phyloP scores from a whole-genome alignment of 441 rosid species.

The Rhodomyrtus psidioides region DNA sequence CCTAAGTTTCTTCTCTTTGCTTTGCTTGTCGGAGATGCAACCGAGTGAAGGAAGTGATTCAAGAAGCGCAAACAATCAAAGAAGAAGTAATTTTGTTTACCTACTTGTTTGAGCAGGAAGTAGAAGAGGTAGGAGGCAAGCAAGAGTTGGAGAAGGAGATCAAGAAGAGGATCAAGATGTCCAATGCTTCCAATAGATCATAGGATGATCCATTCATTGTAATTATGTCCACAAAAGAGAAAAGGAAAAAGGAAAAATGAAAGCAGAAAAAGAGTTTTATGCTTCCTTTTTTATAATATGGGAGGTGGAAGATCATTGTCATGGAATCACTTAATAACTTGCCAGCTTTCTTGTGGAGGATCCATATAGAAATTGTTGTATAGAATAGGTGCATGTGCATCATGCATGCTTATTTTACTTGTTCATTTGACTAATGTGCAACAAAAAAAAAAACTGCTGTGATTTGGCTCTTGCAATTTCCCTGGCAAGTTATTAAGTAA shows the following conservation, averaged over 20 bases:
- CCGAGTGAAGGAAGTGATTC: neutral
- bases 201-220: neutral
- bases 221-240: neutral
- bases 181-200: neutral
- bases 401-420: neutral
- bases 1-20: neutral
- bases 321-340: neutral
- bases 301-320: neutral
- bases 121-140: conserved; percentile 32
- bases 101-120: conserved; percentile 22
- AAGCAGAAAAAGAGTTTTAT: neutral
- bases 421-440: neutral
- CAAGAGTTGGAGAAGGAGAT: conserved; percentile 40
- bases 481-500: too few relatives aligned
- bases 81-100: neutral
- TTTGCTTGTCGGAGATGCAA: neutral
- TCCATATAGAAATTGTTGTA: neutral
- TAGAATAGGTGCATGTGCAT: neutral
- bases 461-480: neutral
- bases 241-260: neutral
- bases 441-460: neutral
- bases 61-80: neutral
- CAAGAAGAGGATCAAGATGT: conserved; percentile 12
- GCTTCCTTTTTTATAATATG: neutral
- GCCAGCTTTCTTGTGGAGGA: neutral